These are phyloP conservation scores for Rhodotorula babjevae DNA, from an alignment of 768 basidiomycete genomes.

Conservation along the genomic window DNA sequence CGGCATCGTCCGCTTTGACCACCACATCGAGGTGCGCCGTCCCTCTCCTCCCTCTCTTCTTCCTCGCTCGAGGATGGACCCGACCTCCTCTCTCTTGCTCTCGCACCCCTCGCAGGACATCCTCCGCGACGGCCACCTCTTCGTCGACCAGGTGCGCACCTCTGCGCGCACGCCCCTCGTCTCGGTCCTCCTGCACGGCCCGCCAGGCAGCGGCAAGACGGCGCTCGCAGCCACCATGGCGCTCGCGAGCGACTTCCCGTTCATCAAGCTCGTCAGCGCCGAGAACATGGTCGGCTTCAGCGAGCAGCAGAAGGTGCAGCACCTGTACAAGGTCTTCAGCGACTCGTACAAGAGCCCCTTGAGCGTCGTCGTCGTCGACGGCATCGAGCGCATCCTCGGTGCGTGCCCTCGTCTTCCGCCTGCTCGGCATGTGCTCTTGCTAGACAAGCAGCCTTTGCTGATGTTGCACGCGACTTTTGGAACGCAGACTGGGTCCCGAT, in stretches of 20 bases:
- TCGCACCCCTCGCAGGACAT: conserved; percentile 61
- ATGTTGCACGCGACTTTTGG: too few relatives aligned
- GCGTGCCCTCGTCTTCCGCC: conserved; percentile 37
- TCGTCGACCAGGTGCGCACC: conserved; percentile 88
- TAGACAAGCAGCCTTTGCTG: too few relatives aligned
- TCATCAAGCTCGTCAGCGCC: conserved; percentile 94
- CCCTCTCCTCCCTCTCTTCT: background rate
- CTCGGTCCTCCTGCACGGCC: conserved; percentile 76
- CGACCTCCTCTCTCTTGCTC: too few relatives aligned
- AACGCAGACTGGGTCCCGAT: conserved; percentile 89
- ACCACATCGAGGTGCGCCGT: conserved; percentile 66
- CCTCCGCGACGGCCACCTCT: conserved; percentile 74
- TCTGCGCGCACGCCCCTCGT: conserved; percentile 88
- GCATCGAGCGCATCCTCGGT: conserved; percentile 88
- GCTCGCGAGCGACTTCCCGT: conserved; percentile 86
- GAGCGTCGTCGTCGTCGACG: conserved; percentile 93
- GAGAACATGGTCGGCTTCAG: conserved; percentile 95
- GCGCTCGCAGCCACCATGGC: conserved; percentile 92
- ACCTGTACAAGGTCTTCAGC: conserved; percentile 84
- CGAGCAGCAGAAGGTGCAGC: conserved; percentile 83
- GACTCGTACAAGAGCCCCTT: conserved; percentile 97
- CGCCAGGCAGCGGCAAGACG: conserved; percentile 87
- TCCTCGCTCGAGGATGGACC: too few relatives aligned
- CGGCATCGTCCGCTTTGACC: conserved; percentile 86
- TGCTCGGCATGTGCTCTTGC: too few relatives aligned